Evolutionary conservation across 768 basidiomycete genomes (phyloP), one percentile per base, ranked within the genome.

Genomic region (Naganishia antarctica): DNA sequence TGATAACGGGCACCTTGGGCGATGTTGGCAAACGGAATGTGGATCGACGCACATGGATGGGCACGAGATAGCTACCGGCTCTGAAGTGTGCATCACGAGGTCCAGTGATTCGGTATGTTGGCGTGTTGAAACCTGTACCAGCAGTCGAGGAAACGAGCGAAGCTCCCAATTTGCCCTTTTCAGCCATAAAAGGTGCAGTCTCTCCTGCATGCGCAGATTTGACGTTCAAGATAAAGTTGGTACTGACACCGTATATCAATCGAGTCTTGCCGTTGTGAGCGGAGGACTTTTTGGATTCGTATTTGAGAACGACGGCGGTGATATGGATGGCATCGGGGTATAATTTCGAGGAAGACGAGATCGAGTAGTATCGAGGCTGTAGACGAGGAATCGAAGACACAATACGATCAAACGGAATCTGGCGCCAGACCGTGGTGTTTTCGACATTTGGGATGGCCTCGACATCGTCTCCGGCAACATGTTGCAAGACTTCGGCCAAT

Each of bases 11-110:
- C 65, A 89, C 94, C 82, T 96, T 97, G 37, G 96, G 96, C 76
- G 91, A 92, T 18, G 96, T 98, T 9, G 96, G 96, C 53, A 99
- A 81, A 57, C 96, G 83, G 86, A 99, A 99, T 2, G 94, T 98
- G 16, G 91, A 94, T 50, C 96, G 85, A 61, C 96, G 84, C 65
- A 99, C 91, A 72, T 99, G 96, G 60, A 98, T 83, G 9, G 96
- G 96, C 0, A 89, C 85, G 78, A 90, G 90, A 81, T 86, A 92
- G 37, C 72, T 77, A 7, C 80, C 81, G 18, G 85, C 86, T 44
- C 80, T 81, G 79, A 82, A 85, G 80, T 97, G 91, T 45, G 88
- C 83, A 57, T 88, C 87, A 44, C 96, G 83, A 7, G 96, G 96
- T 49, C 96, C 96, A 69, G 88, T 88, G 65, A 99, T 88, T 13